A percentile compares a stretch with the other conserved stretches of the same genome.
phyloP scores from a whole-genome alignment of 2,329 filamentous ascomycete species.

The Pseudocercospora vitis region DNA sequence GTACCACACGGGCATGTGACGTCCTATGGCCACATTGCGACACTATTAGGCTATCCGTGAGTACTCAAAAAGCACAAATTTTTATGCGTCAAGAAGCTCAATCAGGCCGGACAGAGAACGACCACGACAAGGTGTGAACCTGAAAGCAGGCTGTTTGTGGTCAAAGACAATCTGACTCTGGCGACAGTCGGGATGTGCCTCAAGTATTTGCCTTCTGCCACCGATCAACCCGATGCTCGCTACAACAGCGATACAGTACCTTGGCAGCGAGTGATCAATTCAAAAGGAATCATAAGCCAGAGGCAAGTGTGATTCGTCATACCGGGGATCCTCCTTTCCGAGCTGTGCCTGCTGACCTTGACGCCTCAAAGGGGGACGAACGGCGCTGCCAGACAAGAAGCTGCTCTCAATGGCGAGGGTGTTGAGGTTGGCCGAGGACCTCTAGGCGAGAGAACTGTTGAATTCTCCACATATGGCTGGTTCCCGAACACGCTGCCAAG shows the following conservation, averaged over 20 bases:
- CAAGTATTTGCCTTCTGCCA: conserved; percentile 70
- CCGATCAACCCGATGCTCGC: conserved; percentile 43
- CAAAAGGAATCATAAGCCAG: conserved; percentile 81
- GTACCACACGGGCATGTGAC: conserved; percentile 83
- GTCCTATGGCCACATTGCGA: conserved; percentile 79
- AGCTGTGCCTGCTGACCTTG: conserved; percentile 15
- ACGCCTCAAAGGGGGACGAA: conserved; percentile 38
- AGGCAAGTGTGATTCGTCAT: conserved; percentile 55
- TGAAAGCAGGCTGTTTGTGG: background rate
- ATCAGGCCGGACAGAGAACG: conserved; percentile 19
- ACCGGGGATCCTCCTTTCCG: background rate
- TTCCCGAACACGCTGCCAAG: conserved; percentile 43
- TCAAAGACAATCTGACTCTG: conserved; percentile 13
- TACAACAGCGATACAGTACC: conserved; percentile 81
- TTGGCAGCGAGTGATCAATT: conserved; percentile 91
- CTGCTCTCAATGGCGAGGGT: conserved; percentile 48
- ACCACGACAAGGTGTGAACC: conserved; percentile 23
- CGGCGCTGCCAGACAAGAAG: conserved; percentile 50
- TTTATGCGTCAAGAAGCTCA: conserved; percentile 37
- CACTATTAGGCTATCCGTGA: conserved; percentile 68
- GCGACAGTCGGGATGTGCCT: conserved; percentile 74
- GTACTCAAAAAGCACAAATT: conserved; percentile 38
- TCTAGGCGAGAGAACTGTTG: conserved; percentile 51
- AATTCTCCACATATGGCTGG: conserved; percentile 51
- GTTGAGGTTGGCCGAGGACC: conserved; percentile 48